Percentiles rank a stretch among this genome's conserved stretches.
Conservation (phyloP, 331 rosid species). For the Pyracantha coccinea region DNA sequence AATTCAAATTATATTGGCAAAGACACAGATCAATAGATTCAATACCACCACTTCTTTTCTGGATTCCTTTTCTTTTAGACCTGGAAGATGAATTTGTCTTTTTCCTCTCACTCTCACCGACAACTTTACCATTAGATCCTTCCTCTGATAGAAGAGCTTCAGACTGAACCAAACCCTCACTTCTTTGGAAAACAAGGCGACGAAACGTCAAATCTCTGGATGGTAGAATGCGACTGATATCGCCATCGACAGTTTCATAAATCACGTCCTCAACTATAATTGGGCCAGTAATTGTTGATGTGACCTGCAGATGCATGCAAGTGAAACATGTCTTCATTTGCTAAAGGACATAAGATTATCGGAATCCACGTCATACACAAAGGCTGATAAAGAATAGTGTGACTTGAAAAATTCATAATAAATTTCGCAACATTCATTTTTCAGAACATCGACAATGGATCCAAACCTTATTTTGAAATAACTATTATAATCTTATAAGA, state of each 20-base stretch:
- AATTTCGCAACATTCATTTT: background rate
- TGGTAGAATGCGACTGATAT: conserved; percentile 49
- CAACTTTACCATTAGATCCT: conserved; percentile 21
- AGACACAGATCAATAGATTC: background rate
- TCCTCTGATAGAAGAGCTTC: conserved; percentile 67
- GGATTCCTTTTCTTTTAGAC: conserved; percentile 54
- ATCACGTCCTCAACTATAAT: conserved; percentile 81
- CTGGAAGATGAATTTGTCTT: conserved; percentile 50
- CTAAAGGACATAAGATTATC: background rate
- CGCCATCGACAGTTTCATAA: conserved; percentile 58
- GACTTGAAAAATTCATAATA: background rate
- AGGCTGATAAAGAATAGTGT: background rate
- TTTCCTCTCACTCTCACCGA: conserved; percentile 41
- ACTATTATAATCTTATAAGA: background rate
- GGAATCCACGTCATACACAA: background rate
- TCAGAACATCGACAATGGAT: background rate
- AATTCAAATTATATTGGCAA: background rate
- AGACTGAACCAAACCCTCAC: conserved; percentile 85
- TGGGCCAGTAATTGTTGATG: conserved; percentile 75
- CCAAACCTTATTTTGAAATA: background rate
- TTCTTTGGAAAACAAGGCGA: conserved; percentile 85
- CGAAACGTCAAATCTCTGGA: conserved; percentile 71
- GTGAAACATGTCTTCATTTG: background rate
- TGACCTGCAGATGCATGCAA: conserved; percentile 46
- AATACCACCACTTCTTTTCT: conserved; percentile 44